Evolutionary conservation across 1,139 yeast species (phyloP).

Genomic region (Scheffersomyces stambukii): DNA sequence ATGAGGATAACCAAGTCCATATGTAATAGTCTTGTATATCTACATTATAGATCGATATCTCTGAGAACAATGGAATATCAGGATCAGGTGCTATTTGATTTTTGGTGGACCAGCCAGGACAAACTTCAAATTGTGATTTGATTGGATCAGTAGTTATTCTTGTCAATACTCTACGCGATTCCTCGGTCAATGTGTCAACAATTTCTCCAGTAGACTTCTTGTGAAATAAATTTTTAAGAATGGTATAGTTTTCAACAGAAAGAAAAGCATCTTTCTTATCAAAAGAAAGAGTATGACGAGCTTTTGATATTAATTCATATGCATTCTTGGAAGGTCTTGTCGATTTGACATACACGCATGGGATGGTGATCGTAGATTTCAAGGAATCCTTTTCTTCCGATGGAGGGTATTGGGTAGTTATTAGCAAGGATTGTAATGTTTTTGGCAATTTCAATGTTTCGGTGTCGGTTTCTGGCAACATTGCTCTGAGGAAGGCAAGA

Average conservation of each 20-base stretch:
- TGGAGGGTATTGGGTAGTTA: conserved; percentile 64
- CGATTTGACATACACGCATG: conserved; percentile 64
- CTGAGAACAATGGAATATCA: conserved; percentile 36
- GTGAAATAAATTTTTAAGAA: conserved; percentile 67
- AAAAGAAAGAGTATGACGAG: conserved; percentile 63
- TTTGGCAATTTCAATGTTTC: conserved; percentile 59
- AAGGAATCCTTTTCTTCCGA: conserved; percentile 37
- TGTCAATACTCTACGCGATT: conserved; percentile 65
- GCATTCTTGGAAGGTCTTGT: conserved; percentile 53
- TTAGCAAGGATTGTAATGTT: conserved; percentile 57
- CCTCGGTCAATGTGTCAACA: conserved; percentile 63
- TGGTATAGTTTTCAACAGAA: conserved; percentile 74
- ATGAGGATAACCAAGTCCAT: conserved; percentile 85
- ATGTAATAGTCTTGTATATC: conserved; percentile 82
- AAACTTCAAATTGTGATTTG: conserved; percentile 32
- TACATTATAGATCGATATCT: conserved; percentile 58
- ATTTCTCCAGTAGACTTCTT: conserved; percentile 55
- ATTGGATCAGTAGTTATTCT: conserved; percentile 48
- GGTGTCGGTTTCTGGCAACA: conserved; percentile 64
- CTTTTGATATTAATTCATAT: conserved; percentile 45
- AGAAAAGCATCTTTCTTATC: conserved; percentile 67
- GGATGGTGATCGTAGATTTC: conserved; percentile 40
- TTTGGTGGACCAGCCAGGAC: conserved; percentile 42
- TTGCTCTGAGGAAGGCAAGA: conserved; percentile 72
- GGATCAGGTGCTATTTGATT: conserved; percentile 14